These are phyloP conservation scores for Pythium sp. DNA, from an alignment of 352 stramenopile genomes.

Conservation along the genomic window DNA sequence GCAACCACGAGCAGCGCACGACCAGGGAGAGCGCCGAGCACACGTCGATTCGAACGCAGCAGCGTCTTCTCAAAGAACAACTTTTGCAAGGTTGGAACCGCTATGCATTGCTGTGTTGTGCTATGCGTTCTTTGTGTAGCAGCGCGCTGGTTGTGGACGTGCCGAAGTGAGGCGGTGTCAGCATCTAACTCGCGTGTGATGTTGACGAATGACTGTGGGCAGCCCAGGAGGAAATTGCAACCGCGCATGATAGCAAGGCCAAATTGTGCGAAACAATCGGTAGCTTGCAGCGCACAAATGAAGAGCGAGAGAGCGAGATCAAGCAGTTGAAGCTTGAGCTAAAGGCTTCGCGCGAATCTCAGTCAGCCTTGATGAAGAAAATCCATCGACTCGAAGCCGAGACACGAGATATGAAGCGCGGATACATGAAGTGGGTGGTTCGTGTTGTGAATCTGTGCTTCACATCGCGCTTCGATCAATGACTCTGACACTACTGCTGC, in stretches of 20 bases:
- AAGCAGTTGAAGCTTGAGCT: conserved; percentile 43
- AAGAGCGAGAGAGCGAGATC: conserved; percentile 41
- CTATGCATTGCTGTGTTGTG: not conserved
- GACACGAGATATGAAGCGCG: conserved; percentile 40
- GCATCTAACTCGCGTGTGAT: not conserved
- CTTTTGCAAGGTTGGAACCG: conserved; percentile 34
- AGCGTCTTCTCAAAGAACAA: conserved; percentile 59
- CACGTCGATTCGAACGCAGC: conserved; percentile 38
- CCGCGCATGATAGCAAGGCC: conserved; percentile 37
- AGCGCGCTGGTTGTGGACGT: not conserved
- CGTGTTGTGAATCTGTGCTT: not conserved
- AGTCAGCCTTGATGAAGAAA: conserved; percentile 44
- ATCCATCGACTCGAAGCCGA: conserved; percentile 36
- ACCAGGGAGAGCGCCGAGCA: conserved; percentile 43
- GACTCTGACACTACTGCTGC: not conserved
- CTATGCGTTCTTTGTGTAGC: not conserved
- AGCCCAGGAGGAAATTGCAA: conserved; percentile 61
- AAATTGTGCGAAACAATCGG: conserved; percentile 63
- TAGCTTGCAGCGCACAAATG: conserved; percentile 44
- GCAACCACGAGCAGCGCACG: conserved; percentile 42
- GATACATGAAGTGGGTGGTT: conserved; percentile 50
- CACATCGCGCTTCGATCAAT: not conserved
- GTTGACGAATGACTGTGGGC: conserved; percentile 1
- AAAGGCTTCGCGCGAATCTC: conserved; percentile 40
- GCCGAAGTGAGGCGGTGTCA: no score